These are phyloP conservation scores for Dendrostoma leiphaemia DNA, from an alignment of 2,329 filamentous ascomycete genomes.

Conservation along the genomic window DNA sequence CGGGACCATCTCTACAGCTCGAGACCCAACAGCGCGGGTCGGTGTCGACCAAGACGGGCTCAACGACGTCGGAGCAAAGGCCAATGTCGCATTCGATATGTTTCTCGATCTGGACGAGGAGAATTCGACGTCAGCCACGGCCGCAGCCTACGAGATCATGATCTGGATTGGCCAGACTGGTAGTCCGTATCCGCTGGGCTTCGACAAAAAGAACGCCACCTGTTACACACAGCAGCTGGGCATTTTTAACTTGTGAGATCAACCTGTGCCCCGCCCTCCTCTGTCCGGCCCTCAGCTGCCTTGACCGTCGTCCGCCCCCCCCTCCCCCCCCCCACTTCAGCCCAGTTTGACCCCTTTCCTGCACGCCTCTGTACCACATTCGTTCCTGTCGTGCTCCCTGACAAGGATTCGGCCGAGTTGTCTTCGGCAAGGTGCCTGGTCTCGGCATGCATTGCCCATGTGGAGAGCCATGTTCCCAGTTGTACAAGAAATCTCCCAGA, in stretches of 20 bases:
- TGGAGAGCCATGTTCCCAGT: neutral
- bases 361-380: neutral
- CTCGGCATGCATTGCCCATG: slow-evolving; percentile 1
- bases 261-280: neutral
- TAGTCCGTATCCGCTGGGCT: slow-evolving; percentile 27
- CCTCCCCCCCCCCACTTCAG: neutral
- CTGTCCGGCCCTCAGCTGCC: neutral
- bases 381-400: neutral
- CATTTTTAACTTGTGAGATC: slow-evolving; percentile 27
- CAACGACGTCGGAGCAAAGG: slow-evolving; percentile 19
- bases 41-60: slow-evolving; percentile 25
- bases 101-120: slow-evolving; percentile 28
- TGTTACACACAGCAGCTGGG: slow-evolving; percentile 26
- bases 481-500: neutral
- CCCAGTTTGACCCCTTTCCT: slow-evolving; percentile 2
- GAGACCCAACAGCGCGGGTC: slow-evolving; percentile 16
- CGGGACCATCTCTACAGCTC: slow-evolving; percentile 21
- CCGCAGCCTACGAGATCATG: slow-evolving; percentile 32
- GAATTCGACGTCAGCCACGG: slow-evolving; percentile 25
- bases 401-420: slow-evolving; percentile 9
- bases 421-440: slow-evolving; percentile 1
- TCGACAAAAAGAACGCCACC: slow-evolving; percentile 20
- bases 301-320: neutral
- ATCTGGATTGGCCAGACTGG: slow-evolving; percentile 31
- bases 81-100: slow-evolving; percentile 33